Evolutionary conservation across 495 filamentous ascomycete species (phyloP).

Genomic region (Annulohypoxylon bovei): DNA sequence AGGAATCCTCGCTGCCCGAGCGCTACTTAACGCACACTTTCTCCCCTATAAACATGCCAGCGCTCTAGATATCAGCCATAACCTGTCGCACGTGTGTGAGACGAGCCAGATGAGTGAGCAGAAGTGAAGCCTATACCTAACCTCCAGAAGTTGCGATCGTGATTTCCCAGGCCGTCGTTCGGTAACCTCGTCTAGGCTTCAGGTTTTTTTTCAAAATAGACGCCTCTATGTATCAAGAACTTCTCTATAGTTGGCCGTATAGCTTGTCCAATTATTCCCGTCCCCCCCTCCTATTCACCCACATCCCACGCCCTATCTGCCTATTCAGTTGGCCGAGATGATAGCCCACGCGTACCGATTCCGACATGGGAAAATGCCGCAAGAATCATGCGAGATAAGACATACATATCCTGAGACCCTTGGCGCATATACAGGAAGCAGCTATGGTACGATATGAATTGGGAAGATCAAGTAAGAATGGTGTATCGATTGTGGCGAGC

Average conservation of each 20-base stretch:
- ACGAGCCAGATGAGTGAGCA: not conserved
- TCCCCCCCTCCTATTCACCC: not conserved
- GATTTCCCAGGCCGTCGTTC: not conserved
- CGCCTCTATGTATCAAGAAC: too few species aligned
- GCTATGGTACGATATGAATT: not conserved
- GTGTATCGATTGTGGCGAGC: not conserved
- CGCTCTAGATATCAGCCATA: not conserved
- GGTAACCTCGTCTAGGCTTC: not conserved
- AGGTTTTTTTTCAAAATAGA: not conserved
- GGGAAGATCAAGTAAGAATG: too few species aligned
- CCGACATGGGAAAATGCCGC: conserved; percentile 5
- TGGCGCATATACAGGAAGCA: not conserved
- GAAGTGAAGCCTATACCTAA: not conserved
- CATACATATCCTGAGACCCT: not conserved
- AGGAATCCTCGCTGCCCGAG: not conserved
- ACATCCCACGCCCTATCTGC: not conserved
- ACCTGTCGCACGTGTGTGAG: not conserved
- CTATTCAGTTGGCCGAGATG: not conserved
- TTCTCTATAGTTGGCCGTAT: not conserved
- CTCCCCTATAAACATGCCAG: not conserved
- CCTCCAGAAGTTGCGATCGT: not conserved
- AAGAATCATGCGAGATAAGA: conserved; percentile 10
- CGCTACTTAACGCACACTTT: not conserved
- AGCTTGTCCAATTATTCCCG: not conserved
- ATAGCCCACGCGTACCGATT: not conserved